Base-by-base conservation (phyloP, 2,329 filamentous ascomycete genomes). In the Fusarium nurragi region DNA sequence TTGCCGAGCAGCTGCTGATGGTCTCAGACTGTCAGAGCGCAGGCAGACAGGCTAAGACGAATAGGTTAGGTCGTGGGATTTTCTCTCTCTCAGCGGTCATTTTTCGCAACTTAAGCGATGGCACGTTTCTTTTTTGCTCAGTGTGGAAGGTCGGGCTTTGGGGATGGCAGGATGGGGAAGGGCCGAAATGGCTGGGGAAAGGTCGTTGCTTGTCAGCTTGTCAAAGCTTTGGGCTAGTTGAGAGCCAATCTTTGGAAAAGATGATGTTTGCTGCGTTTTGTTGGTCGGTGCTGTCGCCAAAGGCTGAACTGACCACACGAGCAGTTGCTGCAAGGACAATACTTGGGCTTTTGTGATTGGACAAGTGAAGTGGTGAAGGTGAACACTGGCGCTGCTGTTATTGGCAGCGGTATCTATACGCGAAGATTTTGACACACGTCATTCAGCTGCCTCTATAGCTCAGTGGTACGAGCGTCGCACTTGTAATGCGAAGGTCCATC, bases 401-500 rank as follows among this genome's bases (percentile, higher is more conserved):
- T n/a, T n/a, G n/a, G n/a, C n/a, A n/a, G n/a, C 14, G 6, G 6
- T 34, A n/a, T 34, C 16, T 34, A 34, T 1, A 16, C 6, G 2
- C 1, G 3, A 1, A 2, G 1, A 4, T 4, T 12, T 2, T 3
- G 7, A 3, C 1, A 0, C 5, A 11, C 28, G 11, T 26, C 56
- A 60, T 60, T 23, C 3, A 46, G 9, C 9, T 32, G 58, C 58
- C 58, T 61, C 43, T 61, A 61, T 61, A 61, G 58, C 58, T 61
- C 58, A 61, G 58, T 62, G 58, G 58, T 61, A 61, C n/a, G 58
- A 61, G 58, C 58, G 58, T 61, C 26, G 58, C 58, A 61, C 58
- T 61, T 60, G 58, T 61, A 61, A 61, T 61, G 58, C 58, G 26
- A 61, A 61, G 58, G 58, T 61, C 58, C 58, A 61, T 61, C 43